These are phyloP conservation scores for Sanguinoderma infundibulare DNA, from an alignment of 1,284 basidiomycete genomes.

Conservation along the genomic window DNA sequence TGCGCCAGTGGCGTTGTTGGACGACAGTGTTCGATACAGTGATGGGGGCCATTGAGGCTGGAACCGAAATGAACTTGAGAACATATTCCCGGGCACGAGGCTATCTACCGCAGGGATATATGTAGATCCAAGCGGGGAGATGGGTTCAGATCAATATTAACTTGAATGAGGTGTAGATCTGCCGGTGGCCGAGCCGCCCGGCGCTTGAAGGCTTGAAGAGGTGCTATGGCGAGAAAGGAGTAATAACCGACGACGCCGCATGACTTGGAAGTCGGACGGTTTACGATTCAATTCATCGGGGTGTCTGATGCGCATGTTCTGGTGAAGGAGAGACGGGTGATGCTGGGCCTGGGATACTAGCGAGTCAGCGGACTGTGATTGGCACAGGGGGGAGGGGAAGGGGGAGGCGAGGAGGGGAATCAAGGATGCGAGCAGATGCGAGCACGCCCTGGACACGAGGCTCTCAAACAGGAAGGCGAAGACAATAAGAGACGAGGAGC, in stretches of 20 bases:
- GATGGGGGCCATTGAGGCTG: constrained; percentile 1
- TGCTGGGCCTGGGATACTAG: background rate
- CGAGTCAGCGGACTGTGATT: constrained; percentile 18
- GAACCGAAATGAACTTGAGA: constrained; percentile 20
- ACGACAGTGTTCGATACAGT: background rate
- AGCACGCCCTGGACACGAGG: constrained; percentile 27
- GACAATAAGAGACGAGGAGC: constrained; percentile 31
- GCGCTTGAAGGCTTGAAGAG: no score
- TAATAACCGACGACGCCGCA: constrained; percentile 10
- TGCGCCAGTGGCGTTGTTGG: background rate
- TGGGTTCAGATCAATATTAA: constrained; percentile 17
- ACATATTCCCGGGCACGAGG: constrained; percentile 24
- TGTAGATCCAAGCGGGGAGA: constrained; percentile 14
- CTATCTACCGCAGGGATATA: constrained; percentile 19
- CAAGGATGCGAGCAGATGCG: constrained; percentile 4
- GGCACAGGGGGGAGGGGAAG: background rate
- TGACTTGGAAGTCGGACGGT: constrained; percentile 5
- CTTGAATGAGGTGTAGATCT: constrained; percentile 9
- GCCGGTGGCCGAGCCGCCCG: constrained; percentile 2
- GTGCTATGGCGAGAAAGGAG: background rate
- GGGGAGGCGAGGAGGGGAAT: constrained; percentile 2
- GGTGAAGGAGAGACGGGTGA: constrained; percentile 6
- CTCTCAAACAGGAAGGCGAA: constrained; percentile 30
- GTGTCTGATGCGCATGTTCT: constrained; percentile 3
- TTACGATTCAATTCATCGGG: background rate